Evolutionary conservation across 352 stramenopile species (phyloP).

Genomic region (Pythium sp.): DNA sequence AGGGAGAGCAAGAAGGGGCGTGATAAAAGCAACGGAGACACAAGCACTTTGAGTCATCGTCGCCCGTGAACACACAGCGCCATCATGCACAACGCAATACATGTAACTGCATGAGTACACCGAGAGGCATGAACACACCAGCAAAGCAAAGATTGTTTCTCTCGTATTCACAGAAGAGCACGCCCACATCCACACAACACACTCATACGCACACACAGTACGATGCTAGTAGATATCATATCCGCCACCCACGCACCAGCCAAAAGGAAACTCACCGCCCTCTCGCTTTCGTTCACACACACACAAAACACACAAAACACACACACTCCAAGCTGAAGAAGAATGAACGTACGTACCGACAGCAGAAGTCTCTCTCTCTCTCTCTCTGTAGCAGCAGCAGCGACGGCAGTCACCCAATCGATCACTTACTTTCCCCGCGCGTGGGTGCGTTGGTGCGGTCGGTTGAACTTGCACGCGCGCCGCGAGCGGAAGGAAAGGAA

Average conservation of each 20-base stretch:
- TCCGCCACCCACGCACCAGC: neutral
- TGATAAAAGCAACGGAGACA: neutral
- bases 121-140: neutral
- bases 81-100: neutral
- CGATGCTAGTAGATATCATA: neutral
- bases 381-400: neutral
- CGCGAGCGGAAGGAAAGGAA: constrained; percentile 4
- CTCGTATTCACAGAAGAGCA: constrained; percentile 2
- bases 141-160: constrained; percentile 2
- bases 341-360: neutral
- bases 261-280: neutral
- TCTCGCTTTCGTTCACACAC: neutral
- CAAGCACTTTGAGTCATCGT: neutral
- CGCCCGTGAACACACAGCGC: neutral
- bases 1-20: neutral
- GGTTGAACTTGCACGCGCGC: constrained; percentile 11
- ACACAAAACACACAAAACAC: neutral
- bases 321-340: neutral
- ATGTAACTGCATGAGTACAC: neutral
- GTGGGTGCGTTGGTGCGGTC: neutral
- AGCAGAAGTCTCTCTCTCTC: neutral
- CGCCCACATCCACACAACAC: neutral
- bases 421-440: neutral
- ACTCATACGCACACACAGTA: neutral
- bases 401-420: neutral